Conservation (phyloP, 1,284 basidiomycete species). For the Phellinidium pouzarii region DNA sequence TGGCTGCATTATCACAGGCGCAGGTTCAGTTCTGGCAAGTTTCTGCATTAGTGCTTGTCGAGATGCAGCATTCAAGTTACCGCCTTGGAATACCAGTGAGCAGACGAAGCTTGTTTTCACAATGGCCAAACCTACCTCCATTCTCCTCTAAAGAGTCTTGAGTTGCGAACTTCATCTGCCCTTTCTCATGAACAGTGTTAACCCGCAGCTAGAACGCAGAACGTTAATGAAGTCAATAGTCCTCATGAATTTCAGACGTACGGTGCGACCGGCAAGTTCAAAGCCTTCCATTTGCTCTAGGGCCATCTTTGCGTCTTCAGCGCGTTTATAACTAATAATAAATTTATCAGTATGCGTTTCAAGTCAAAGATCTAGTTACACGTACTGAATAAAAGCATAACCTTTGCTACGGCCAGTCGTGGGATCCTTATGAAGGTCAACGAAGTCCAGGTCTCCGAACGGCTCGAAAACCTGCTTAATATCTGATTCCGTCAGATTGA, state of each 20-base stretch:
- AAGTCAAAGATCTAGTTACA: slow-evolving; percentile 1
- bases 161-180: slow-evolving; percentile 63
- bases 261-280: slow-evolving; percentile 89
- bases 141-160: slow-evolving; percentile 79
- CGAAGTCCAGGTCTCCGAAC: slow-evolving; percentile 95
- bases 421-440: slow-evolving; percentile 93
- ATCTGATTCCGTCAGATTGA: slow-evolving; percentile 93
- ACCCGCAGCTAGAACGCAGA: slow-evolving; percentile 61
- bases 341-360: slow-evolving; percentile 10
- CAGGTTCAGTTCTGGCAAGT: slow-evolving; percentile 85
- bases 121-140: slow-evolving; percentile 47
- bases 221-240: slow-evolving; percentile 9
- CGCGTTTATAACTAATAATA: slow-evolving; percentile 67
- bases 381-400: slow-evolving; percentile 94
- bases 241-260: slow-evolving; percentile 34
- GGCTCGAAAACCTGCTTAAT: slow-evolving; percentile 98
- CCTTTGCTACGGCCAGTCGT: slow-evolving; percentile 94
- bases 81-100: slow-evolving; percentile 39
- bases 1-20: slow-evolving; percentile 48
- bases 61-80: slow-evolving; percentile 91
- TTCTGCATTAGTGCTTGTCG: slow-evolving; percentile 99
- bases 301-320: slow-evolving; percentile 92
- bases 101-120: background rate
- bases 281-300: slow-evolving; percentile 98
- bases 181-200: slow-evolving; percentile 88